Base-by-base conservation (phyloP, 2,329 filamentous ascomycete genomes). In the Neocucurbitaria cava region DNA sequence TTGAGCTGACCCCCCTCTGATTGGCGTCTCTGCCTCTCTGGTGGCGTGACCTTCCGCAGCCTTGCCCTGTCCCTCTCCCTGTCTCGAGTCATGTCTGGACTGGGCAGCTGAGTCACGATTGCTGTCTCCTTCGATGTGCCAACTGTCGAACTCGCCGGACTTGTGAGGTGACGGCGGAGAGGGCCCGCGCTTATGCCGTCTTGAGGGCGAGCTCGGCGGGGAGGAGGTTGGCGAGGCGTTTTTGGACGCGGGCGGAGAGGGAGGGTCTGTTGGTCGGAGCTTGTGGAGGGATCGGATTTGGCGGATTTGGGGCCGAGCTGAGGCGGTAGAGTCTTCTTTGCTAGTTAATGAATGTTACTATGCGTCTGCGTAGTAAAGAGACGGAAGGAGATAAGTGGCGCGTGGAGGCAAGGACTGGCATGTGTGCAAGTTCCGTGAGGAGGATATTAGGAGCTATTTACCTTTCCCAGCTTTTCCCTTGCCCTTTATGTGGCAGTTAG, bases 341-440 rank as follows among this genome's bases (percentile, higher is more conserved):
- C 71, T 74, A 65, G 71, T 74, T 67, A 74, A 73, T 73, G 61
- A 24, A 59, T 70, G 72, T 74, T 74, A 74, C 66, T 65, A 69
- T 60, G 35, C 31, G 50, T 62, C 59, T 54, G 44, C 36, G 54
- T 56, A 46, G 51, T 56, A 56, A 68, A 39, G 28, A 40, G 48
- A 28, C 18, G 46, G 21, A 55, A 56, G 54, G 58, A 49, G 59
- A 42, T 31, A n/a, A n/a, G 18, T 23, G 17, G 7, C 10, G 28
- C 28, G 28, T 31, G 28, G 28, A 39, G 36, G 9, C 21, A 7
- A 13, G 36, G 17, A 39, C 15, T 3, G 36, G 36, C 35, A 46
- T 38, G 35, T 49, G 49, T 43, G 42, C 42, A 35, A 55, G 55
- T 52, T 59, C 18, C 52, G 54, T 51, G 56, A 56, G 55, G 53